Conservation (phyloP, 179 eudicot genomes). For the Beta macrorhiza region DNA sequence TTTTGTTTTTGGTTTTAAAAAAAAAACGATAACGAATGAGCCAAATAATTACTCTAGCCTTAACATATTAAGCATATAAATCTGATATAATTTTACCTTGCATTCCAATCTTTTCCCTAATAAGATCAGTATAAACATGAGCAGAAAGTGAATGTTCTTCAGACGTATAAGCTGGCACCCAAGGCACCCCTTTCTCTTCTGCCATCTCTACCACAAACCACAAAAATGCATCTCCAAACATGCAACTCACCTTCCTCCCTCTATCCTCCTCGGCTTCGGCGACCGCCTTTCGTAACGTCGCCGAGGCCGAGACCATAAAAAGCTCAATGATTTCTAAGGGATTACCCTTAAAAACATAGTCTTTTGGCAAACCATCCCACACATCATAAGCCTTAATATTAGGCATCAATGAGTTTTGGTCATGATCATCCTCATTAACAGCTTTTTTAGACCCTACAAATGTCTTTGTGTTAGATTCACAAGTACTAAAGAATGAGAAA, state of each 20-base stretch:
- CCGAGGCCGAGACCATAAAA: constrained; percentile 23
- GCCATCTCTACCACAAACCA: constrained; percentile 31
- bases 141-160: constrained; percentile 28
- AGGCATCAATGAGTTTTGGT: background rate
- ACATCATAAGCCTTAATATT: constrained; percentile 19
- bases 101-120: constrained; percentile 24
- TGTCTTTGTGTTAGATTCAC: constrained; percentile 1
- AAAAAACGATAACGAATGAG: too few species aligned
- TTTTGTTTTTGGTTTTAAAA: too few species aligned
- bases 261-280: constrained; percentile 16
- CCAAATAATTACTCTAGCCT: too few species aligned
- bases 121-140: constrained; percentile 31
- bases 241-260: constrained; percentile 18
- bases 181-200: constrained; percentile 24
- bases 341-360: constrained; percentile 21
- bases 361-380: constrained; percentile 28
- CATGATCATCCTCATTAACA: too few species aligned
- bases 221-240: constrained; percentile 23
- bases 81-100: constrained; percentile 1
- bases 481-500: constrained; percentile 19
- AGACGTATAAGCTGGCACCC: constrained; percentile 25
- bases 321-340: constrained; percentile 18
- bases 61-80: background rate
- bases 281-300: constrained; percentile 9
- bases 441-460: background rate